Evolutionary conservation across 177 flowering plant species (phyloP), one percentile per base, ranked within the genome.

Genomic region (Vitis hybrid): DNA sequence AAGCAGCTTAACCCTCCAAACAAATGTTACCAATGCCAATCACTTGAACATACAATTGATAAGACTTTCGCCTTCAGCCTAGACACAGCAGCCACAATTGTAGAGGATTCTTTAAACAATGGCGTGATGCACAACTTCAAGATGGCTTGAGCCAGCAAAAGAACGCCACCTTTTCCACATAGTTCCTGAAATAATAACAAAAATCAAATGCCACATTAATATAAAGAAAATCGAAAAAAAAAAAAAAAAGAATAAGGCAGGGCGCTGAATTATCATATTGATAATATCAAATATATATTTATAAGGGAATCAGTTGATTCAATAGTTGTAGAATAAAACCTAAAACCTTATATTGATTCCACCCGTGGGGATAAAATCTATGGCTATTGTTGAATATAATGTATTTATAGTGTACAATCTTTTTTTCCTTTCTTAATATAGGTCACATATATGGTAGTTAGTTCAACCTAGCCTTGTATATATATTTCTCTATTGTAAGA

Each of bases 31-130:
- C 56, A 62, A 62, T 14, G 32, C 23, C 40, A 59, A 40, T 55
- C 57, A 60, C 61, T 32, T 12, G 62, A 32, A 84, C 99, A 91
- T 83, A 96, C 99, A 83, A 96, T 87, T 4, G 97, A 87, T 45
- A 93, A 72, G 30, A 87, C 81, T 83, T 86, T 91, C 60, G 99
- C 89, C 77, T 94, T 96, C 82, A 92, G 52, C 81, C 99, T 85
- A 26, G 94, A 92, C 50, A 94, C 74, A 55, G 91, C 75, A 79
- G 93, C 88, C 70, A 78, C 76, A 72, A 87, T 73, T 26, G 80
- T 70, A 34, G 88, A 51, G 52, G 80, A 82, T 56, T 76, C 87
- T 11, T 32, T 40, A 72, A 80, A 75, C 26, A 70, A 66, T n/a
- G 75, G 81, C 11, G 80, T 52, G 21, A 83, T 71, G 10, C 82